Conservation (phyloP, 805 yeast species). For the Zygosaccharomyces siamensis region DNA sequence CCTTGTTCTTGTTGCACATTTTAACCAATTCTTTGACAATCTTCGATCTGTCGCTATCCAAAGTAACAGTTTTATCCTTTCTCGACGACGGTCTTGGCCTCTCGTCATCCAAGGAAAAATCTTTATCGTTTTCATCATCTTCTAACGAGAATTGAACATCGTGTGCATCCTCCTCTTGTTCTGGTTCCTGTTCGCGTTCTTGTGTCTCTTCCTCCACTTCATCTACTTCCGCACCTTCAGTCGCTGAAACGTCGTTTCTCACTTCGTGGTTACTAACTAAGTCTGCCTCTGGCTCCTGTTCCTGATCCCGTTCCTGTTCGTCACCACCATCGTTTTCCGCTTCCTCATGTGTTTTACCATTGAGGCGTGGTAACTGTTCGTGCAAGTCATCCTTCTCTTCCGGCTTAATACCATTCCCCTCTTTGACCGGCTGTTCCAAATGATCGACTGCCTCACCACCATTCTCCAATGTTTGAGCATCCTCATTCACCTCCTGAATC, state of each 20-base stretch:
- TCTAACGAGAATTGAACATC: conserved; percentile 12
- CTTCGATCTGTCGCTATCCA: conserved; percentile 26
- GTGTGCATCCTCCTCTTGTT: conserved; percentile 8
- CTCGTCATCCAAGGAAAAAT: conserved; percentile 24
- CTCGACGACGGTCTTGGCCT: conserved; percentile 12
- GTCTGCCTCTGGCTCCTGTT: conserved; percentile 2
- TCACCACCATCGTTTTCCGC: conserved; percentile 8
- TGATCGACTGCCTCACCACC: conserved; percentile 6
- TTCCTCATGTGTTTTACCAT: conserved; percentile 1
- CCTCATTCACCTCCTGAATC: conserved; percentile 1
- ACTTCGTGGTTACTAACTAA: conserved; percentile 2
- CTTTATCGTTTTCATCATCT: conserved; percentile 23
- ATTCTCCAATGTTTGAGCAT: not conserved
- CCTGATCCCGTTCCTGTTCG: conserved; percentile 17
- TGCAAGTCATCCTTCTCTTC: not conserved
- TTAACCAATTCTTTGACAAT: conserved; percentile 30
- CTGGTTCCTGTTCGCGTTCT: conserved; percentile 4
- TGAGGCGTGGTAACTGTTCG: not conserved
- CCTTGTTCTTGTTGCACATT: conserved; percentile 29
- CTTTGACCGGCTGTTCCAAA: conserved; percentile 6
- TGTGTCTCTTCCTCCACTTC: conserved; percentile 16
- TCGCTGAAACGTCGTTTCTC: not conserved
- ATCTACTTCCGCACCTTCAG: conserved; percentile 5
- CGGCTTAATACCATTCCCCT: conserved; percentile 4
- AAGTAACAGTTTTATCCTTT: conserved; percentile 20